Conservation (phyloP, 176 grass and related monocot genomes). For the Elymus sibiricus region DNA sequence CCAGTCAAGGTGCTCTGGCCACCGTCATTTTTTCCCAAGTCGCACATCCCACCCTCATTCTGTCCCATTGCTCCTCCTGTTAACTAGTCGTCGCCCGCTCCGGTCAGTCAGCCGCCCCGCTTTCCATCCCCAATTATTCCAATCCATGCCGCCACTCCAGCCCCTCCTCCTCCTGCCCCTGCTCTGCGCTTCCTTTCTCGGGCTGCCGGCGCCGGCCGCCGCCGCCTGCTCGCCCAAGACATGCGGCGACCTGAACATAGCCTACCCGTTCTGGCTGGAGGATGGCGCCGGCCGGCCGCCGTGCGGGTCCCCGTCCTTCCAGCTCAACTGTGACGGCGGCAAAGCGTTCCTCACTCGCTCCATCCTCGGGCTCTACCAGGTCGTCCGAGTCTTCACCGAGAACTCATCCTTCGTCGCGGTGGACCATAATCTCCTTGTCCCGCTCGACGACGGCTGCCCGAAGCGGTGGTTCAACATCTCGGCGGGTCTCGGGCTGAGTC, state of each 20-base stretch:
- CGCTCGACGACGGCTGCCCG: constrained; percentile 24
- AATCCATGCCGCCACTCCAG: not conserved
- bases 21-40: not conserved
- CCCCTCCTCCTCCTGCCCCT: not conserved
- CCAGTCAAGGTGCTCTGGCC: not conserved
- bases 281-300: not conserved
- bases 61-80: too few relatives aligned
- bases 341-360: not conserved
- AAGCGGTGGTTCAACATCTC: not conserved
- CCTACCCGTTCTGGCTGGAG: constrained; percentile 44
- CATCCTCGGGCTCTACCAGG: rapidly evolving
- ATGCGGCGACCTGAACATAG: not conserved
- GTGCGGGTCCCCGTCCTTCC: constrained; percentile 16
- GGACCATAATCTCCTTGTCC: constrained; percentile 20
- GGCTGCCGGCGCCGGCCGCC: not conserved
- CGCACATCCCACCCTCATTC: not conserved
- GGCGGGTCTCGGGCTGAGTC: rapidly evolving
- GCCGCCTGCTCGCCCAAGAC: not conserved
- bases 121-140: not conserved
- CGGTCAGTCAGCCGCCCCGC: not conserved
- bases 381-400: not conserved
- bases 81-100: not conserved
- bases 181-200: not conserved
- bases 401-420: constrained; percentile 14
- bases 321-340: constrained; percentile 17